Evolutionary conservation across 305 asterid species (phyloP).

Genomic region (Fraxinus dipetala): DNA sequence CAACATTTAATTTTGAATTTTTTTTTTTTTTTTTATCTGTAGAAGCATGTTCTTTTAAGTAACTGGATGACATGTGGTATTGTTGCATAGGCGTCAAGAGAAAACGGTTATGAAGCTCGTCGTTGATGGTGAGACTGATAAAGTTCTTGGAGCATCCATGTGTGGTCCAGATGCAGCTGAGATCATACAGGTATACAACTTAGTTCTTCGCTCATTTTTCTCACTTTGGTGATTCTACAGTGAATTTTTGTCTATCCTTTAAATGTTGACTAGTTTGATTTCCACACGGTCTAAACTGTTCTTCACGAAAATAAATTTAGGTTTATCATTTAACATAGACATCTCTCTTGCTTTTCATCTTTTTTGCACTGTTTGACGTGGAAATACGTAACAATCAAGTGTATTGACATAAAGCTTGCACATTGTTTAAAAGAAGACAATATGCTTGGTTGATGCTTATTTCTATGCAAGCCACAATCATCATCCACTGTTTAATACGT

Average conservation of each 20-base stretch:
- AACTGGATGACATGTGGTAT: slow-evolving; percentile 8
- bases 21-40: background rate
- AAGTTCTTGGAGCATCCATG: slow-evolving; percentile 98
- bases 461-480: background rate
- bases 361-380: background rate
- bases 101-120: slow-evolving; percentile 87
- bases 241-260: background rate
- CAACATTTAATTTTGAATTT: background rate
- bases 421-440: background rate
- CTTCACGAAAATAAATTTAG: background rate
- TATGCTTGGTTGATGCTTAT: background rate
- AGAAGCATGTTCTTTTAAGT: background rate
- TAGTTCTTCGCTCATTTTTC: background rate
- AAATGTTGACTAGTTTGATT: background rate
- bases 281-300: background rate
- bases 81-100: slow-evolving; percentile 72
- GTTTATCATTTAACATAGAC: background rate
- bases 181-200: slow-evolving; percentile 75
- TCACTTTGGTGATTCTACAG: background rate
- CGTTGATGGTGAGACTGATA: slow-evolving; percentile 85
- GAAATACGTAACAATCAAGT: background rate
- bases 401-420: background rate
- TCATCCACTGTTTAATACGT: background rate
- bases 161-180: slow-evolving; percentile 99
- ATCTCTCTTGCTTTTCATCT: background rate